Conservation (phyloP, 352 stramenopile species). For the Pythium phragmitis region DNA sequence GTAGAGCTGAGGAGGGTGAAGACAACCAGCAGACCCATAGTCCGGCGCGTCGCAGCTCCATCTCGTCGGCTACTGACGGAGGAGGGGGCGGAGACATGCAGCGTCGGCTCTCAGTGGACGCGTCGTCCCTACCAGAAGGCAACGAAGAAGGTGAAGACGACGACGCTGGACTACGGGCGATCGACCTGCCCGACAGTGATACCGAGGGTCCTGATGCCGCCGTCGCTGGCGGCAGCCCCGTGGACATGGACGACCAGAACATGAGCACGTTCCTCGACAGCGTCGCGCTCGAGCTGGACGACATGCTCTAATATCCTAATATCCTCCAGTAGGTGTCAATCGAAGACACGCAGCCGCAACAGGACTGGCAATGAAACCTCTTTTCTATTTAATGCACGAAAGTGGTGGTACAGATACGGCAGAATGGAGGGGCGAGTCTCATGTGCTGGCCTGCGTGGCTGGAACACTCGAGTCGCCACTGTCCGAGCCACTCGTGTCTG, state of each 20-base stretch:
- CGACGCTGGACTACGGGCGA: constrained; percentile 1
- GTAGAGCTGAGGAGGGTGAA: not conserved
- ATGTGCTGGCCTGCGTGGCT: constrained; percentile 14
- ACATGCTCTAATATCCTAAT: constrained; percentile 46
- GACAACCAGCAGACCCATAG: constrained; percentile 13
- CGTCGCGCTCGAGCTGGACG: constrained; percentile 75
- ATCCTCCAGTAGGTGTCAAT: too few species aligned
- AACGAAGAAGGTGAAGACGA: constrained; percentile 5
- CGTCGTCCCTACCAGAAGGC: not conserved
- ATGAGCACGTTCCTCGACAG: constrained; percentile 84
- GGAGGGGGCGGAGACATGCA: not conserved
- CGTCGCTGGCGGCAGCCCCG: not conserved
- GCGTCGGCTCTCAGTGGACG: constrained; percentile 8
- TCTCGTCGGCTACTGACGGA: not conserved
- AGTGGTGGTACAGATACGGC: constrained; percentile 1
- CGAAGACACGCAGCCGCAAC: not conserved
- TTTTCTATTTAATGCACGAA: constrained; percentile 14
- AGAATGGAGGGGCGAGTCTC: not conserved
- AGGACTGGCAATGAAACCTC: not conserved
- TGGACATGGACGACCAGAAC: constrained; percentile 60
- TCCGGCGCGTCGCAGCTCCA: not conserved
- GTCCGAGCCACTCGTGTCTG: not conserved
- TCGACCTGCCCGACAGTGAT: constrained; percentile 18
- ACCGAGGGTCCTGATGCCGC: not conserved
- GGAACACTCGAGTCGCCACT: constrained; percentile 15